These are phyloP conservation scores for Lactuca sativa DNA, from an alignment of 129 eudicot genomes.

Conservation along the genomic window DNA sequence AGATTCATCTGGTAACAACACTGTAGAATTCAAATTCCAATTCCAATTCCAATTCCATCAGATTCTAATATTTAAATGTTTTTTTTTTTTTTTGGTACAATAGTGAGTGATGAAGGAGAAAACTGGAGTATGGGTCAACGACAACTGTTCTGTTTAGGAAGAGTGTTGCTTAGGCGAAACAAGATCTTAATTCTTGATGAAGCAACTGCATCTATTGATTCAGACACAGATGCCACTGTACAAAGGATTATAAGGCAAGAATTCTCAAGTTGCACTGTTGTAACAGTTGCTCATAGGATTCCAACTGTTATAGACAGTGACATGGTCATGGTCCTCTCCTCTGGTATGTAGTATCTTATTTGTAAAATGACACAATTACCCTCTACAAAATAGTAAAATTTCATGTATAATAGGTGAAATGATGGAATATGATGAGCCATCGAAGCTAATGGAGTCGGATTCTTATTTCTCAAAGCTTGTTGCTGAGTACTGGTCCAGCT, in stretches of 20 bases:
- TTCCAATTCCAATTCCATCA: too few relatives aligned
- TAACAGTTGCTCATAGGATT: conserved; percentile 76
- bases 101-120: conserved; percentile 69
- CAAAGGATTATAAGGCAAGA: conserved; percentile 67
- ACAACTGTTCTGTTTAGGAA: conserved; percentile 69
- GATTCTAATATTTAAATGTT: not conserved
- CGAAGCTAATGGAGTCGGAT: conserved; percentile 56
- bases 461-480: conserved; percentile 76
- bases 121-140: conserved; percentile 84
- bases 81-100: not conserved
- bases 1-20: conserved; percentile 52
- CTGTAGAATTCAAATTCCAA: too few relatives aligned
- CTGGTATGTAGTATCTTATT: conserved; percentile 40
- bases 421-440: conserved; percentile 75
- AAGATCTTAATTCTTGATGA: conserved; percentile 67
- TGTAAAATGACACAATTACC: not conserved
- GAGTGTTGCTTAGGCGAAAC: conserved; percentile 53
- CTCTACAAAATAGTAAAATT: not conserved
- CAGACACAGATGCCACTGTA: conserved; percentile 58
- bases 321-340: conserved; percentile 75
- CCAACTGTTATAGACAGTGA: conserved; percentile 82
- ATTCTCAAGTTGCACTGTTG: conserved; percentile 54
- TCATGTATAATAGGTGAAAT: conserved; percentile 43
- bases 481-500: conserved; percentile 72
- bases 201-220: conserved; percentile 86